Evolutionary conservation across 2,329 filamentous ascomycete species (phyloP).

Genomic region (Aspergillus hortae): DNA sequence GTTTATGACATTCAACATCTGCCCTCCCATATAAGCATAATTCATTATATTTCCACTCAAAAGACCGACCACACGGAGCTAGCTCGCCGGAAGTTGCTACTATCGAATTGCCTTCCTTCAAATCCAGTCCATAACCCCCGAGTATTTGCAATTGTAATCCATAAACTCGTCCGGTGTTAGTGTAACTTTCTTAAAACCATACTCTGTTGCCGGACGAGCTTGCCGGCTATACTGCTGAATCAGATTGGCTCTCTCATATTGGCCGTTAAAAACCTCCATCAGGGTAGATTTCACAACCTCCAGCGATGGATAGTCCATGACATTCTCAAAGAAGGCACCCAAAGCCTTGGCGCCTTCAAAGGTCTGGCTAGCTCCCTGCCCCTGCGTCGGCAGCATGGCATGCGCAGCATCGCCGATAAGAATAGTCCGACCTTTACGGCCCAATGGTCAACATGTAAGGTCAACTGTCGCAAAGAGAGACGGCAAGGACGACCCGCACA

Average conservation of each 20-base stretch:
- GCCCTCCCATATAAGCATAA: too few relatives aligned
- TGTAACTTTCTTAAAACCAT: neutral
- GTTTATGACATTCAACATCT: too few relatives aligned
- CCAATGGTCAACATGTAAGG: slow-evolving; percentile 21
- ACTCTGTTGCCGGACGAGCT: neutral
- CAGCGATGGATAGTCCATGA: neutral
- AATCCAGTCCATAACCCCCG: too few relatives aligned
- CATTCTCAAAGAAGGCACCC: neutral
- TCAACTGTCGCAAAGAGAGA: slow-evolving; percentile 20
- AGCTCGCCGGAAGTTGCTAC: too few relatives aligned
- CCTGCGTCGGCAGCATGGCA: slow-evolving; percentile 41
- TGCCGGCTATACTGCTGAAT: neutral
- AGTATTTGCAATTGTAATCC: too few relatives aligned
- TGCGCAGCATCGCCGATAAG: slow-evolving; percentile 39
- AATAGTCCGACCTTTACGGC: slow-evolving; percentile 26
- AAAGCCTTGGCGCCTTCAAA: slow-evolving; percentile 38
- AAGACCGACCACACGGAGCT: too few relatives aligned
- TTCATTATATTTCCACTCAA: too few relatives aligned
- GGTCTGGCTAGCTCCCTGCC: slow-evolving; percentile 42
- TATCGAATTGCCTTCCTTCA: too few relatives aligned
- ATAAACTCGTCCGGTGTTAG: too few relatives aligned
- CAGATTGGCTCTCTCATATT: neutral
- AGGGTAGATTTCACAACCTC: neutral
- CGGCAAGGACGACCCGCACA: slow-evolving; percentile 21
- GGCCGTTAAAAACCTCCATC: neutral